A percentile compares a stretch with the other conserved stretches of the same genome.
These are phyloP conservation scores for Lactifluus echinatus DNA, from an alignment of 768 basidiomycete species.

Conservation along the genomic window DNA sequence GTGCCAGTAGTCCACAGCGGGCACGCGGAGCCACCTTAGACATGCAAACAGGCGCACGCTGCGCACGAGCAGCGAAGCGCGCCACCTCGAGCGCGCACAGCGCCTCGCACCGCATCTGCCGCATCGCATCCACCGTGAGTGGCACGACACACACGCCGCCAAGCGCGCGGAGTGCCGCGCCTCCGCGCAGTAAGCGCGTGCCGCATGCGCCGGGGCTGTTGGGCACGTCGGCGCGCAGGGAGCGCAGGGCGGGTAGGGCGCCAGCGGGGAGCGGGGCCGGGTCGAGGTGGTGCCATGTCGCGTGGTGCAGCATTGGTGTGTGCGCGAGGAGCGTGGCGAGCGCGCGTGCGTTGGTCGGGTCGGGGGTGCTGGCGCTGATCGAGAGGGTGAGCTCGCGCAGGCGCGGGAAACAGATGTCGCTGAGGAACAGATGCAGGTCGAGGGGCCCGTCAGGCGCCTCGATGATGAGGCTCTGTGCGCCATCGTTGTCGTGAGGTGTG, in stretches of 20 bases:
- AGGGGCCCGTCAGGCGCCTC: too few relatives aligned
- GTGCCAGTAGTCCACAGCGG: slow-evolving; percentile 2
- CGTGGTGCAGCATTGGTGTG: neutral
- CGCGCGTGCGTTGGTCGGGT: neutral
- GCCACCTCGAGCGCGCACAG: neutral
- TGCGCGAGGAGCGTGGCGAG: neutral
- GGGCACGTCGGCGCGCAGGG: neutral
- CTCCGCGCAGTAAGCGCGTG: neutral
- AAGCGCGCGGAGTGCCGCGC: neutral
- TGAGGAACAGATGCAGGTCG: too few relatives aligned
- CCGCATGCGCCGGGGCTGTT: neutral
- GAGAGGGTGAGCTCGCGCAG: too few relatives aligned
- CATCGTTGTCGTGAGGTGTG: too few relatives aligned
- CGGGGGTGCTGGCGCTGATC: too few relatives aligned
- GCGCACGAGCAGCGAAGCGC: neutral
- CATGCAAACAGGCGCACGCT: neutral
- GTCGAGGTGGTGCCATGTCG: neutral
- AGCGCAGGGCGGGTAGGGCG: slow-evolving; percentile 18
- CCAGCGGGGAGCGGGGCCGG: neutral
- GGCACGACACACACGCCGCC: neutral
- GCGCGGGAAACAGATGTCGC: too few relatives aligned
- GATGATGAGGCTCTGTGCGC: too few relatives aligned
- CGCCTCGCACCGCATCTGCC: neutral
- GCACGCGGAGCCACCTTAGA: neutral
- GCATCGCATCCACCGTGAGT: neutral